Base-by-base conservation (phyloP, 345 rosid genomes). In the Gossypium thurberi region DNA sequence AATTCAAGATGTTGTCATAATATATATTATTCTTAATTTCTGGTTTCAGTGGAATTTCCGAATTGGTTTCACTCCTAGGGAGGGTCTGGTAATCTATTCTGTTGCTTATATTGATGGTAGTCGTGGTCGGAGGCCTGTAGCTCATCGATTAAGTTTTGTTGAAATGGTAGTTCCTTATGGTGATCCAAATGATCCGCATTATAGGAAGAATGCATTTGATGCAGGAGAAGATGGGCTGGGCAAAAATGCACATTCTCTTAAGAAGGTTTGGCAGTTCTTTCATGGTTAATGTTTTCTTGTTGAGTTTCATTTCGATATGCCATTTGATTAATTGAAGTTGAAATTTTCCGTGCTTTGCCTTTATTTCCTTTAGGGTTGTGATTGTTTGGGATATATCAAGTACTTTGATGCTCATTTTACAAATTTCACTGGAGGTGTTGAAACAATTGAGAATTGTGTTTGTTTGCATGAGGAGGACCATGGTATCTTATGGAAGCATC, bases 101-200 rank as follows among this genome's bases (percentile, higher is more conserved):
- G 87, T 86, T 65, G 89, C 95, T 50, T 90, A 90, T 77, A 76
- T 86, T 53, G 95, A 90, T 83, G 95, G 92, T 40, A 88, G 78
- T 64, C 80, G 86, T 77, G 95, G 95, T 58, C 82, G 91, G 67
- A 86, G 95, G 77, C 89, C 95, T 37, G 83, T 88, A 17, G 91
- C 92, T 52, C 91, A 88, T 82, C 83, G 95, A 78, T 71, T 90
- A 78, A 90, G 95, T 75, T 88, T 90, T 79, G 95, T 88, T 42
- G 95, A 90, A 83, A 88, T 90, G 92, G 95, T 90, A 51, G 92
- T 90, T 52, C 95, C 95, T 50, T 86, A 90, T 72, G 95, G 95
- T 72, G 95, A 90, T 82, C 95, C 92, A 50, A 86, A 90, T 76
- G 92, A 88, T 50, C 95, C 95, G 12, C 95, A 90, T 81, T 90